These are phyloP conservation scores for Phytophthora pistaciae DNA, from an alignment of 352 stramenopile species.

Conservation along the genomic window DNA sequence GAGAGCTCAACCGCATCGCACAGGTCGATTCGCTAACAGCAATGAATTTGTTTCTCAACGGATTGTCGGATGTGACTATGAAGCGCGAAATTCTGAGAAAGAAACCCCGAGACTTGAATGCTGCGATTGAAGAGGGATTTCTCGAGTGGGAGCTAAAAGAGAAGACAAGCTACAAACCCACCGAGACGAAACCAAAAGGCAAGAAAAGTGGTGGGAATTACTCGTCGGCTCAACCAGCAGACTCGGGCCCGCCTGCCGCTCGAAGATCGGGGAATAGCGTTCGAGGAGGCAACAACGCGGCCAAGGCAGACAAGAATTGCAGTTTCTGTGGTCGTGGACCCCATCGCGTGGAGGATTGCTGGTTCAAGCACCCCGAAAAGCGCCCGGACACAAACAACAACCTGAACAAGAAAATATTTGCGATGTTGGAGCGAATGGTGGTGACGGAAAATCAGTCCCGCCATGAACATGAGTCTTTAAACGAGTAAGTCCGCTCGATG, in stretches of 20 bases:
- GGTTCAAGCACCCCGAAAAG: constrained; percentile 10
- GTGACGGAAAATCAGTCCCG: neutral
- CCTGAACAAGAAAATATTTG: constrained; percentile 1
- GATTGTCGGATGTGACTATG: constrained; percentile 12
- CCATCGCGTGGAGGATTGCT: constrained; percentile 4
- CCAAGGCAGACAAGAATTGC: constrained; percentile 2
- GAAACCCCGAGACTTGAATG: constrained; percentile 5
- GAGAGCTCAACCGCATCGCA: constrained; percentile 17
- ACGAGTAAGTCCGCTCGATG: constrained; percentile 1
- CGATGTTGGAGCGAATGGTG: neutral
- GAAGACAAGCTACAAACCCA: neutral
- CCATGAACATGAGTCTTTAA: neutral
- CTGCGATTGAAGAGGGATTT: constrained; percentile 17
- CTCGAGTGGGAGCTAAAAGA: constrained; percentile 15
- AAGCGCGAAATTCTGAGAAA: constrained; percentile 18
- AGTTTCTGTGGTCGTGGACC: neutral
- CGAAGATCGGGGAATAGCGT: neutral
- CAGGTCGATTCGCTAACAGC: constrained; percentile 12
- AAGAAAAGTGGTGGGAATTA: neutral
- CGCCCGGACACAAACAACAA: neutral
- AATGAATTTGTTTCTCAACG: constrained; percentile 29
- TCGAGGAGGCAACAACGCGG: neutral
- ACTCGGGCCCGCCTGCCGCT: neutral
- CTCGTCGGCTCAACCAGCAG: neutral
- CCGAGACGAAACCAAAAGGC: neutral